Evolutionary conservation across 352 stramenopile genomes (phyloP), one percentile per base, ranked within the genome.

Genomic region (Globisporangium yorkense): DNA sequence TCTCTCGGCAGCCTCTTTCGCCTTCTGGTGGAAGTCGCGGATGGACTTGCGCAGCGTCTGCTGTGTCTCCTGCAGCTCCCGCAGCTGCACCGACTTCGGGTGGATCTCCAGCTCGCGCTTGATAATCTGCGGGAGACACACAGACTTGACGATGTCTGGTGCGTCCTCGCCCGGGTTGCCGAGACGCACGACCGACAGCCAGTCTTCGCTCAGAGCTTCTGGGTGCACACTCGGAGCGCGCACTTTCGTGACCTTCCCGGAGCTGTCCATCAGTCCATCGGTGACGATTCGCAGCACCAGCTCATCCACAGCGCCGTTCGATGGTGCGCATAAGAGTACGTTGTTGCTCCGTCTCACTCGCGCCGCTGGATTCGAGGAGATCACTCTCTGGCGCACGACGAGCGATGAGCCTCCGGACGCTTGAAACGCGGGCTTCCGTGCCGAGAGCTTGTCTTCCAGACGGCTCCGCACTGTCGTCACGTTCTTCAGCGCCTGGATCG

Each of bases 291-390:
- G 80, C 31, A 93, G 51, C n/a, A 97, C 83, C 24, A 97, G 45
- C 54, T 96, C 87, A 55, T 97, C 92, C 0, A 97, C 86, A 20
- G 89, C 89, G 39, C 88, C 88, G 63, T 97, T 97, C 12, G 89
- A 97, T 15, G 89, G 89, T 2, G 89, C 88, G 64, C 86, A 95
- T 12, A 97, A 68, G 16, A 96, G 61, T 13, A 97, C 74, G 57
- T 95, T 85, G 49, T 83, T 82, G 10, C 62, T 68, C 31, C 78
- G 65, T 29, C 58, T 59, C 57, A 66, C 24, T n/a, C 63, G 60
- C 62, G 68, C 33, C 6, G 49, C 20, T 10, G 62, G 56, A 5
- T 65, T 52, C 15, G 61, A 66, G 5, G 70, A 63, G 15, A 66
- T 56, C 2, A 88, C 71, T n/a, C 76, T 70, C 15, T 71, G 72